These are phyloP conservation scores for Erythrophleum ivorense DNA, from an alignment of 331 rosid genomes.

Conservation along the genomic window DNA sequence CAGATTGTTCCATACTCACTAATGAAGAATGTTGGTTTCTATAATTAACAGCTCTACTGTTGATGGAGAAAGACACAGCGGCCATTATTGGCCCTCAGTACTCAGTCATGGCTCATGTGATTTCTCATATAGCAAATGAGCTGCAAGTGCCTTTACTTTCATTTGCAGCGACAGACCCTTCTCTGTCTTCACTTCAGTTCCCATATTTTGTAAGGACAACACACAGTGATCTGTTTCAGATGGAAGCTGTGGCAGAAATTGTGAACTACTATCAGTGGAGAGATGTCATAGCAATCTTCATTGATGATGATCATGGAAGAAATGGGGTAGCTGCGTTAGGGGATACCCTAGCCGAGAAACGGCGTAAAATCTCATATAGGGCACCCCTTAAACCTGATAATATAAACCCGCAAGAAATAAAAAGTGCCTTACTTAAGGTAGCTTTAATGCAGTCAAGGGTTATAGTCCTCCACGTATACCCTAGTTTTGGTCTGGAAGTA, in stretches of 20 bases:
- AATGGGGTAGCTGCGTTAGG: slow-evolving; percentile 73
- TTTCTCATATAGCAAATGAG: slow-evolving; percentile 76
- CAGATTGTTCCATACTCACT: neutral
- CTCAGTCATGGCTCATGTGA: slow-evolving; percentile 74
- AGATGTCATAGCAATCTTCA: slow-evolving; percentile 65
- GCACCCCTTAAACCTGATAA: slow-evolving; percentile 44
- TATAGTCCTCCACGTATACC: slow-evolving; percentile 68
- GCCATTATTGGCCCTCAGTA: slow-evolving; percentile 85
- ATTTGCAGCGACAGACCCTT: slow-evolving; percentile 84
- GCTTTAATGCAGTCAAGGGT: slow-evolving; percentile 69
- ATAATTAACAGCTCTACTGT: slow-evolving; percentile 54
- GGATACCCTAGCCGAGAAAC: slow-evolving; percentile 65
- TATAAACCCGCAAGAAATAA: slow-evolving; percentile 41
- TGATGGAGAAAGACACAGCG: slow-evolving; percentile 67
- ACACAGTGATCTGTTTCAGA: slow-evolving; percentile 72
- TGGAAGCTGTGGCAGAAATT: slow-evolving; percentile 77
- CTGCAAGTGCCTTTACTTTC: slow-evolving; percentile 77
- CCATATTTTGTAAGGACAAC: slow-evolving; percentile 77
- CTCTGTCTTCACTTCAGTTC: slow-evolving; percentile 71
- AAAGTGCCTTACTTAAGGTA: slow-evolving; percentile 58
- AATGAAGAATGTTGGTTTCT: neutral
- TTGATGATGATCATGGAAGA: slow-evolving; percentile 81
- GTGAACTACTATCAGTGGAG: slow-evolving; percentile 71
- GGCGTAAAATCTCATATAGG: slow-evolving; percentile 62
- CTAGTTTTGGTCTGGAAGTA: slow-evolving; percentile 55